Evolutionary conservation across 2,329 filamentous ascomycete genomes (phyloP), one percentile per base, ranked within the genome.

Genomic region (Neopestalotiopsis sp.): DNA sequence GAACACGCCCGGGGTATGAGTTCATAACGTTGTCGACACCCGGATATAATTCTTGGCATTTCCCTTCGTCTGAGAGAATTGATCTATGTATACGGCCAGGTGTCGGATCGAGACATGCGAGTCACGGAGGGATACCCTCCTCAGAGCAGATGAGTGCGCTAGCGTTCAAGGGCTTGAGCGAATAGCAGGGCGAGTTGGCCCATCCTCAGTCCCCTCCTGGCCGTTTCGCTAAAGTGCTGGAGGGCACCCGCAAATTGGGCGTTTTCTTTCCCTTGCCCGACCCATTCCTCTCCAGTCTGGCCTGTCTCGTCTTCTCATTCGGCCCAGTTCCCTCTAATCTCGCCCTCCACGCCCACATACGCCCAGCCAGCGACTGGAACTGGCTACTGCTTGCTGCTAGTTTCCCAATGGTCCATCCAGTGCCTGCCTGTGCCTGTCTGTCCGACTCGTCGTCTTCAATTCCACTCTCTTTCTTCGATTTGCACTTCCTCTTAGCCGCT

Each of bases 171-270:
- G 56, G 53, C 34, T 13, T 24, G 32, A 61, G 28, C 73, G 56
- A 74, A 73, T 74, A 64, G 71, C 58, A 71, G 62, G 40, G 42
- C 69, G 69, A 65, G 63, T 14, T 59, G 57, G 30, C 64, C 45
- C 45, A 53, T 53, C 45, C 20, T 53, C 17, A 53, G 17, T n/a
- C 45, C 45, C 69, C 57, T 64, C 70, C 67, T 32, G 57, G 62
- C 45, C 67, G 68, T 69, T 68, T 71, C 71, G 70, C 70, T 70
- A 71, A 63, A 68, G 58, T 62, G 62, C 69, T 71, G 71, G 53
- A 40, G 53, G 59, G 61, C 65, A 59, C 72, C 71, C 72, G 68
- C 73, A 72, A 74, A 73, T 71, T 73, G 67, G 24, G 65, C 66
- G 70, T 71, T 61, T 68, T 67, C 67, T 68, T 66, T 71, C 67